These are phyloP conservation scores for Talaromyces wortmannii DNA, from an alignment of 495 filamentous ascomycete species.

Conservation along the genomic window DNA sequence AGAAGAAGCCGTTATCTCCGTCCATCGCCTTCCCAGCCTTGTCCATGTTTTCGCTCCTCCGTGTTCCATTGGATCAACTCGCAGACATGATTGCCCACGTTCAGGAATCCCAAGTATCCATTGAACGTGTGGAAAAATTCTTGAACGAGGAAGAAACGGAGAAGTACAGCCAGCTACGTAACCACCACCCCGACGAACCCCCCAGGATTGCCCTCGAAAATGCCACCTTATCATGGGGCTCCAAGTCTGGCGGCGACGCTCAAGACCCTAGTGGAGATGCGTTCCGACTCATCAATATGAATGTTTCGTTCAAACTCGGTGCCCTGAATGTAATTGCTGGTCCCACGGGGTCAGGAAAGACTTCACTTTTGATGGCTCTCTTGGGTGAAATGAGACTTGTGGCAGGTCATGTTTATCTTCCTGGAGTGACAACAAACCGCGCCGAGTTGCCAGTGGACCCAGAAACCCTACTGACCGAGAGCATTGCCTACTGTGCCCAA, in stretches of 20 bases:
- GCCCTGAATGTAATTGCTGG: conserved; percentile 87
- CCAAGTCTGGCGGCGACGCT: conserved; percentile 25
- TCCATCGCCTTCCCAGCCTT: conserved; percentile 95
- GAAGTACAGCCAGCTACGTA: conserved; percentile 80
- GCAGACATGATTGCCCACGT: conserved; percentile 99
- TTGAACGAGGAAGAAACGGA: conserved; percentile 92
- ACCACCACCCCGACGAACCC: conserved; percentile 53
- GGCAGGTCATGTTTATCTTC: conserved; percentile 73
- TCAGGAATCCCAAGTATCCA: conserved; percentile 93
- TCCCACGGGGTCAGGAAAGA: conserved; percentile 91
- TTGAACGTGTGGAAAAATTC: conserved; percentile 95
- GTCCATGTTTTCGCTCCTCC: conserved; percentile 91
- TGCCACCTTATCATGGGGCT: conserved; percentile 85
- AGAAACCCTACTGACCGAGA: conserved; percentile 82
- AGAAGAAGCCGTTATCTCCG: conserved; percentile 82
- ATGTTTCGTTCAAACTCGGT: conserved; percentile 70
- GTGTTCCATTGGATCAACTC: conserved; percentile 89
- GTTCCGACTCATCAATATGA: conserved; percentile 77
- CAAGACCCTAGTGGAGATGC: conserved; percentile 27
- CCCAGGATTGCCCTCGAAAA: conserved; percentile 74
- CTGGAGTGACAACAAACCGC: conserved; percentile 67
- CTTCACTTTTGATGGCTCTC: conserved; percentile 89
- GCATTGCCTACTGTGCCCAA: conserved; percentile 93
- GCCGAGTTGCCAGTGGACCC: conserved; percentile 77
- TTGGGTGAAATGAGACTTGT: conserved; percentile 94